Conservation (phyloP, 805 yeast genomes). For the Priceomyces castillae region DNA sequence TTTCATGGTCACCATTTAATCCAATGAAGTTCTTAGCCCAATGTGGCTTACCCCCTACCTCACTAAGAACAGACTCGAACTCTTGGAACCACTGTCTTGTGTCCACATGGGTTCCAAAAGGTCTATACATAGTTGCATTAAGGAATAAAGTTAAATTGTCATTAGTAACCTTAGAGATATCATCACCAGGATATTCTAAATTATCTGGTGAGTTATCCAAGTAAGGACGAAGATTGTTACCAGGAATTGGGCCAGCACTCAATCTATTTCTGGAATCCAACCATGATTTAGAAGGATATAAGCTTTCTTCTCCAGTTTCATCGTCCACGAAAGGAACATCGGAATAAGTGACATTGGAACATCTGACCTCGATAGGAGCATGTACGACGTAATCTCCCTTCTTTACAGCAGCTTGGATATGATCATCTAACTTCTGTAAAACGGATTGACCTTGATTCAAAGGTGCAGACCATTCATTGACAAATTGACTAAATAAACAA, state of each 20-base stretch:
- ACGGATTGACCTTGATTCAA: slow-evolving; percentile 72
- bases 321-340: slow-evolving; percentile 33
- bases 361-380: slow-evolving; percentile 93
- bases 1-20: slow-evolving; percentile 33
- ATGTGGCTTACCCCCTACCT: slow-evolving; percentile 91
- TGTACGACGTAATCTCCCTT: slow-evolving; percentile 76
- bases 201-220: slow-evolving; percentile 73
- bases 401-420: slow-evolving; percentile 58
- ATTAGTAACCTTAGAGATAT: slow-evolving; percentile 51
- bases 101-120: slow-evolving; percentile 74
- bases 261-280: slow-evolving; percentile 47
- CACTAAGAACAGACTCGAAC: slow-evolving; percentile 76
- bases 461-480: slow-evolving; percentile 97
- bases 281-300: slow-evolving; percentile 48
- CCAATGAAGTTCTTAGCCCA: slow-evolving; percentile 98
- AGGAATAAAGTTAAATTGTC: slow-evolving; percentile 80
- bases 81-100: slow-evolving; percentile 75
- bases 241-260: slow-evolving; percentile 77
- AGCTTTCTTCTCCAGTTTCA: slow-evolving; percentile 33
- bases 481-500: slow-evolving; percentile 90
- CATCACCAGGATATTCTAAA: slow-evolving; percentile 51
- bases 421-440: slow-evolving; percentile 57
- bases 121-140: slow-evolving; percentile 95
- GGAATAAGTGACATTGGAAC: slow-evolving; percentile 75
- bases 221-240: slow-evolving; percentile 78